phyloP scores from a whole-genome alignment of 2,329 filamentous ascomycete species.

The Beauveria sp. region DNA sequence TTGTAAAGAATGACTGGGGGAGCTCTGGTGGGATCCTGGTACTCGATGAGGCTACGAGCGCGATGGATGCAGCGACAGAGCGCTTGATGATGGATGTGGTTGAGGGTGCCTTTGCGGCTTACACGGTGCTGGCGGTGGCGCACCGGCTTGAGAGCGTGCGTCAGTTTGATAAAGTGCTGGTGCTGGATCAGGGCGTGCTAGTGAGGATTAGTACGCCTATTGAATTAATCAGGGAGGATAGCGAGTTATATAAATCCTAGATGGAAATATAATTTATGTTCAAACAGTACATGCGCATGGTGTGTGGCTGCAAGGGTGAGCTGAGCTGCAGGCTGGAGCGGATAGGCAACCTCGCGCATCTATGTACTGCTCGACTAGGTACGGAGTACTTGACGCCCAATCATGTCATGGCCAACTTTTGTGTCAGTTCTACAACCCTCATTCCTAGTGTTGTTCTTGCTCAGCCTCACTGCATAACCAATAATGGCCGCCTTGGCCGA shows the following conservation, averaged over 20 bases:
- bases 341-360: neutral
- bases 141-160: constrained; percentile 5
- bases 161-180: neutral
- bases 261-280: no score
- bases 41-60: constrained; percentile 9
- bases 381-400: neutral
- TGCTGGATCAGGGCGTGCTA: neutral
- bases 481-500: neutral
- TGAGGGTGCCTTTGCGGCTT: neutral
- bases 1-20: no score
- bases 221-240: neutral
- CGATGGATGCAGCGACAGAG: constrained; percentile 9
- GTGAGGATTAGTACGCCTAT: neutral
- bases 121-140: constrained; percentile 6
- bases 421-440: neutral
- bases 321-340: no score
- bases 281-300: no score
- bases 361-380: neutral
- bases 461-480: neutral
- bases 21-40: neutral
- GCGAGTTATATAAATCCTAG: neutral
- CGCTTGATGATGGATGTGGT: neutral
- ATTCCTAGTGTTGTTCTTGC: neutral
- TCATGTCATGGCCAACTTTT: neutral
- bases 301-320: no score